Conservation (phyloP, 345 rosid species). For the Murraya paniculata region DNA sequence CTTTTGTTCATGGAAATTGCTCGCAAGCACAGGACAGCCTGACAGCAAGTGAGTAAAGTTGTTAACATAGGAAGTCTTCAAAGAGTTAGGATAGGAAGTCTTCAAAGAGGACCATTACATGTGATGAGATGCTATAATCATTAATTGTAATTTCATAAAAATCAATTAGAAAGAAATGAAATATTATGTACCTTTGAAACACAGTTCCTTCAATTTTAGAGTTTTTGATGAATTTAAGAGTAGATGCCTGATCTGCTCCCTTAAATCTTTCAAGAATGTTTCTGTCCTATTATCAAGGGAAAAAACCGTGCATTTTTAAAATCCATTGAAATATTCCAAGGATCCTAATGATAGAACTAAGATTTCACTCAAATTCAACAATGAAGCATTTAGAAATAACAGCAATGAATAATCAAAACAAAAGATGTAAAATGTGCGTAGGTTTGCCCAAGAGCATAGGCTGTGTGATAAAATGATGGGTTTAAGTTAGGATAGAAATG, state of each 20-base stretch:
- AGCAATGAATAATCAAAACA: neutral
- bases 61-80: no score
- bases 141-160: neutral
- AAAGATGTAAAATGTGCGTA: neutral
- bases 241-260: slow-evolving; percentile 73
- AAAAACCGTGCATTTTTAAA: slow-evolving; percentile 1
- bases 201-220: slow-evolving; percentile 61
- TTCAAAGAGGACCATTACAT: no score
- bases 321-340: neutral
- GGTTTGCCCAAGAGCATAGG: neutral
- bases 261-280: slow-evolving; percentile 67
- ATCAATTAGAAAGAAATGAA: neutral
- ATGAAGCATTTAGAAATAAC: neutral
- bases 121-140: neutral
- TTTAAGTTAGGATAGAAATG: neutral
- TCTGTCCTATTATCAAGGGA: slow-evolving; percentile 52
- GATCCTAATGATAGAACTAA: neutral
- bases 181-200: slow-evolving; percentile 63
- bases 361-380: neutral
- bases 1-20: no score
- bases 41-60: no score
- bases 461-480: neutral
- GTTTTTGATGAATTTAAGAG: slow-evolving; percentile 64
- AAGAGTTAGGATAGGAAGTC: no score
- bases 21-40: no score